Evolutionary conservation across 495 filamentous ascomycete genomes (phyloP).

Genomic region (Penicillium cosmopolitanum): DNA sequence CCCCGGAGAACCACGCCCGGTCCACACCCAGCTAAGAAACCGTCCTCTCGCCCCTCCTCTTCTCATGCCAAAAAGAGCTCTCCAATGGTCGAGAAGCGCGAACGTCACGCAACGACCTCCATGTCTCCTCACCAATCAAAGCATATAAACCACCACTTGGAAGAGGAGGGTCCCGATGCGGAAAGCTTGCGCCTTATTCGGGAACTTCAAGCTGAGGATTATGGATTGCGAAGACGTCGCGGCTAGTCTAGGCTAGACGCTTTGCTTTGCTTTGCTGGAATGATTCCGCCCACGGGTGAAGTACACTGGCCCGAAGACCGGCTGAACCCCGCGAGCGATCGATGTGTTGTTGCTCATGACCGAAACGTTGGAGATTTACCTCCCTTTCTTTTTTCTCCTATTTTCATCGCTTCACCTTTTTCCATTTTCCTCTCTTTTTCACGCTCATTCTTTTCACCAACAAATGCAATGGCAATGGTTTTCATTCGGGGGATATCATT

Average conservation of each 20-base stretch:
- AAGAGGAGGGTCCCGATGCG: constrained; percentile 48
- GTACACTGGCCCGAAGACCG: neutral
- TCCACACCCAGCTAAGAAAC: constrained; percentile 39
- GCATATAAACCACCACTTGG: constrained; percentile 30
- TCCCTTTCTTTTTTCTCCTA: constrained; percentile 1
- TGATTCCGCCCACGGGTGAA: too few relatives aligned
- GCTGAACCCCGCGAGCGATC: too few relatives aligned
- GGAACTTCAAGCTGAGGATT: constrained; percentile 61
- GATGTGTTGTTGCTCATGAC: constrained; percentile 5
- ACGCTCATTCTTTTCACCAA: constrained; percentile 12
- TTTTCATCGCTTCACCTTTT: constrained; percentile 11
- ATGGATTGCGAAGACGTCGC: constrained; percentile 57
- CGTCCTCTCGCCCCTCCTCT: constrained; percentile 46
- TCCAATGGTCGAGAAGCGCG: constrained; percentile 41
- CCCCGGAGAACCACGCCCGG: constrained; percentile 38
- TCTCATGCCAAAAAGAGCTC: constrained; percentile 52
- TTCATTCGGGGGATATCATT: constrained; percentile 23
- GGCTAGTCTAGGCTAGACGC: constrained; percentile 20
- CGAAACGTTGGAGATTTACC: neutral
- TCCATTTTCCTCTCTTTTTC: constrained; percentile 9
- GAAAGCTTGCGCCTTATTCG: constrained; percentile 60
- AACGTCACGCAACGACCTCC: constrained; percentile 32
- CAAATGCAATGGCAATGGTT: constrained; percentile 15
- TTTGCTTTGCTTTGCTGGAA: neutral
- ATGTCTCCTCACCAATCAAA: constrained; percentile 42